Evolutionary conservation across 805 yeast species (phyloP), one percentile per base, ranked within the genome.

Genomic region (Metschnikowia chrysomelidarum): DNA sequence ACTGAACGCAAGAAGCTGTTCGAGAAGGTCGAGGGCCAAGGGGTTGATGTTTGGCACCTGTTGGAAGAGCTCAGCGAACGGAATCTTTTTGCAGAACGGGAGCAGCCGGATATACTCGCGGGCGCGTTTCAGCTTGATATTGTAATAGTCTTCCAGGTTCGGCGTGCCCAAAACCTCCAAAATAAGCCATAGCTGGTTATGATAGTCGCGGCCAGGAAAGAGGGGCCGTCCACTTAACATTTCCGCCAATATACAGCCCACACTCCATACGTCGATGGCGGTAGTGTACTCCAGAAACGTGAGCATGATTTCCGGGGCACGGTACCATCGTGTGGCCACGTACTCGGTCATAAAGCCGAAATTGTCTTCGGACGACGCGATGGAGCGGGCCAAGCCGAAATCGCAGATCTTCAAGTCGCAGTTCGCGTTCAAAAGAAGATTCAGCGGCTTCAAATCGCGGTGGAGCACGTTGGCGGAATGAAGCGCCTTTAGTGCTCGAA

Each of bases 221-320:
- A 91, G 63, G 8, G 98, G 97, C 51, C 80, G 71, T 8, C 95
- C 93, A 26, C 82, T 71, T 16, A 91, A 65, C 76, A 91, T 75
- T 57, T 91, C 98, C 0, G 96, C 97, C 37, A 91, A 67, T 24
- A 91, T 91, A 62, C 98, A 91, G 4, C 98, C 98, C 15, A 88
- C 95, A 2, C 95, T 83, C 98, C 98, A 91, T 20, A 91, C 79
- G 61, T 91, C 98, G 53, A 91, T 91, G 22, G 96, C 96, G 24
- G 91, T 85, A 17, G 96, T 85, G 64, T 91, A 91, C 52, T 84
- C 87, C 45, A 88, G 91, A 51, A 89, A 87, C 10, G 96, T 87
- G 32, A 91, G 72, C 98, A 91, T 91, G 57, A 91, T 88, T 53
- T 91, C 98, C 0, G 98, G 98, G 0, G 98, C 98, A 38, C 98